Percentiles rank a stretch among this genome's conserved stretches.
These are phyloP conservation scores for Populus hybrid DNA, from an alignment of 441 rosid species.

Conservation along the genomic window DNA sequence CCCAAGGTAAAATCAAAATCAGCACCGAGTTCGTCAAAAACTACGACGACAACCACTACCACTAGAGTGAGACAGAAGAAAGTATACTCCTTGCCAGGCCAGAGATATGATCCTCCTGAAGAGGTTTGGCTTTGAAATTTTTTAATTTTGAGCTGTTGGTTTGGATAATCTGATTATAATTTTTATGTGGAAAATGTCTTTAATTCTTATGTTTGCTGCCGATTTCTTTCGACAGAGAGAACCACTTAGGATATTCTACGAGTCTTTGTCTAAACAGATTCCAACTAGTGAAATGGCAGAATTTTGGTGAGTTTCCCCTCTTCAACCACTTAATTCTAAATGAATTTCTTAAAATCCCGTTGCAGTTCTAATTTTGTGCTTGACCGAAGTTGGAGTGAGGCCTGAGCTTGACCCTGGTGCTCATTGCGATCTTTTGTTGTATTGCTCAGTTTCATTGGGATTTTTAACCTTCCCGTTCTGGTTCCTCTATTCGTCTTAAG, in stretches of 20 bases:
- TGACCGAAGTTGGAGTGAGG: too few relatives aligned
- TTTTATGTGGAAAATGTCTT: background rate
- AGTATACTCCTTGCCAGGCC: constrained; percentile 75
- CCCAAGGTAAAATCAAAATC: constrained; percentile 43
- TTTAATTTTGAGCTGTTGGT: constrained; percentile 9
- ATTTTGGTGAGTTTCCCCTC: constrained; percentile 61
- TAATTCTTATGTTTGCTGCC: constrained; percentile 14
- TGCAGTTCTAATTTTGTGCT: too few relatives aligned
- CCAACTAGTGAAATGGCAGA: too few relatives aligned
- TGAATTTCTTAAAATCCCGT: background rate
- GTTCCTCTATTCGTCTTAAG: too few relatives aligned
- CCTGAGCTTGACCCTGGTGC: too few relatives aligned
- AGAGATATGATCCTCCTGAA: constrained; percentile 82
- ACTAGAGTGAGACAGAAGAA: constrained; percentile 78
- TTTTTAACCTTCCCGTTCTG: too few relatives aligned
- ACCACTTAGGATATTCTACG: too few relatives aligned
- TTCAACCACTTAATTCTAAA: background rate
- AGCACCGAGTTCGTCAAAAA: constrained; percentile 50
- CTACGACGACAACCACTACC: constrained; percentile 30
- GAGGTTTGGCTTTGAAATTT: constrained; percentile 49
- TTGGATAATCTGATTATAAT: background rate
- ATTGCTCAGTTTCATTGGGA: too few relatives aligned
- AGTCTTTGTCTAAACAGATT: too few relatives aligned
- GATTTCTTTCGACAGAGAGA: constrained; percentile 53
- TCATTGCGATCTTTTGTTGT: too few relatives aligned